Evolutionary conservation across 163 green algal species (phyloP).

Genomic region (Dunaliella salina): DNA sequence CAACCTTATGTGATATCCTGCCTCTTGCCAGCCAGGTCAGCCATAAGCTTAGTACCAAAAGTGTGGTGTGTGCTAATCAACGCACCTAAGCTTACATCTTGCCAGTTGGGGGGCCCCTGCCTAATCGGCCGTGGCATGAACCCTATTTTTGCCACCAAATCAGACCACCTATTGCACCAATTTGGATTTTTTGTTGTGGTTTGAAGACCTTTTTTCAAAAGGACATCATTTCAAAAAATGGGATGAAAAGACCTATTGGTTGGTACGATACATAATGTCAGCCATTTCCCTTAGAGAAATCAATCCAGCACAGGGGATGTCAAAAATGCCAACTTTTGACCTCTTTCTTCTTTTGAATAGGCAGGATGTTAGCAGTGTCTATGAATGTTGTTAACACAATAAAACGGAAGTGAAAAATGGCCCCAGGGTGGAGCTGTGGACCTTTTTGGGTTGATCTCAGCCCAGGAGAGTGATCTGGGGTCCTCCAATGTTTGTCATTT

Average conservation of each 20-base stretch:
- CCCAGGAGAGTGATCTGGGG: no score
- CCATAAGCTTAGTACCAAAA: neutral
- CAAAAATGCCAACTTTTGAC: no score
- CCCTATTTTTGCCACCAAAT: neutral
- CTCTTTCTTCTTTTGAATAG: no score
- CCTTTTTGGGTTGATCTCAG: no score
- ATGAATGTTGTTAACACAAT: no score
- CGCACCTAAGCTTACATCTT: neutral
- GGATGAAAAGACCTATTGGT: neutral
- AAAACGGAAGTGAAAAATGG: no score
- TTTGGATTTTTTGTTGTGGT: neutral
- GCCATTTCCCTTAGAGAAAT: no score
- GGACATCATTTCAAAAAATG: neutral
- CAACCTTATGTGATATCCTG: no score
- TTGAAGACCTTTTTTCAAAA: neutral
- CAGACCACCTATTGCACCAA: neutral
- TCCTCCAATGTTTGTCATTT: no score
- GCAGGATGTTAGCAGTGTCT: no score
- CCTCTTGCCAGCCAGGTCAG: neutral
- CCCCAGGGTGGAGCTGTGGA: no score
- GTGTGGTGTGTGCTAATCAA: neutral
- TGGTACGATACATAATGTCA: neutral
- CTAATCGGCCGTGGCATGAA: neutral
- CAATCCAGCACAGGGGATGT: no score
- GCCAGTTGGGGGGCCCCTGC: neutral